Evolutionary conservation across 768 basidiomycete species (phyloP), one percentile per base, ranked within the genome.

Genomic region (Candolleomyces efflorescens): DNA sequence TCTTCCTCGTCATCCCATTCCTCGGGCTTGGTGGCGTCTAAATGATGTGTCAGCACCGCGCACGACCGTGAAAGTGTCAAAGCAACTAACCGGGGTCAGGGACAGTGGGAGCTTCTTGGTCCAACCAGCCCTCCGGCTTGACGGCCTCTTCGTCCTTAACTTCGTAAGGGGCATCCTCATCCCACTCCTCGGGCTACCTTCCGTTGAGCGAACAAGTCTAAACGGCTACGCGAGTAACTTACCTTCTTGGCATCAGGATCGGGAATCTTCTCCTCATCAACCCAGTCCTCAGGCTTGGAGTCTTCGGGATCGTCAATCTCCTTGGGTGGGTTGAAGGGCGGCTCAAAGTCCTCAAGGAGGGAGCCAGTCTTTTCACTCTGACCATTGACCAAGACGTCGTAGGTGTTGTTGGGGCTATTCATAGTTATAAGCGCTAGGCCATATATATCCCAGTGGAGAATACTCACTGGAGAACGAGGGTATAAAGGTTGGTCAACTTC

Each of bases 1-100:
- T 99, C 96, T 71, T 98, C 97, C 69, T 98, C 97, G 65, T 98
- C 96, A 67, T 97, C 94, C 97, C 97, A 99, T 73, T 99, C 97
- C 70, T 99, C 97, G 5, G 97, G 97, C 79, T 97, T 98, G 73
- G 87, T 84, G 41, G 91, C 84, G 62, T 93, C 91, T 50, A 27
- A 3, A 15, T 6, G 13, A 32, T 5, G 27, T 27, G 23, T 27
- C 49, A 32, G 49, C 26, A 12, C 23, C 12, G 3, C 10, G 27
- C 1, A 22, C 85, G 57, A 2, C 63, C n/a, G 26, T 48, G 47
- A 15, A 18, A 23, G n/a, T 48, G 37, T 60, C 39, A 3, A 47
- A 15, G 7, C 51, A 11, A 50, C 49, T 17, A n/a, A 50, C 49
- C 49, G 60, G 97, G 96, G 68, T 99, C 97, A 49, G 94, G 84